A percentile compares a stretch with the other conserved stretches of the same genome.
Evolutionary conservation across 257 asterid genomes (phyloP).

Genomic region (Solanum sejunctum): DNA sequence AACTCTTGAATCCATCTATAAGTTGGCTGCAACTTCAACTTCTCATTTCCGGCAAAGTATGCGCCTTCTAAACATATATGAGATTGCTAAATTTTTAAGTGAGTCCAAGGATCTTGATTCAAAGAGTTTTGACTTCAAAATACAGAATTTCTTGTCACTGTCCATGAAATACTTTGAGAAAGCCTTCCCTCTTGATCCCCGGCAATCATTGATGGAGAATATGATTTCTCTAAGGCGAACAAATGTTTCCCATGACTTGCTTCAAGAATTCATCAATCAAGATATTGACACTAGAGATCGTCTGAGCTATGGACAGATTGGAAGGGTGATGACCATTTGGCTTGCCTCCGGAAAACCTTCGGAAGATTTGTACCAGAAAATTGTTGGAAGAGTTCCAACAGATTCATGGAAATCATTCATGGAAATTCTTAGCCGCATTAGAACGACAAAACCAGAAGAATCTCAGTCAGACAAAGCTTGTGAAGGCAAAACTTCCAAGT

Average conservation of each 20-base stretch:
- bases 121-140: not conserved
- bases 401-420: slow-evolving; percentile 31
- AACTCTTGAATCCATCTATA: slow-evolving; percentile 18
- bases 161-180: slow-evolving; percentile 12
- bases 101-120: slow-evolving; percentile 5
- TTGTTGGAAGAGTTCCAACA: not conserved
- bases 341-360: slow-evolving; percentile 25
- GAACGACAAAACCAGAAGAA: not conserved
- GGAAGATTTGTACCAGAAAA: slow-evolving; percentile 1
- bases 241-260: not conserved
- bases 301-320: slow-evolving; percentile 30
- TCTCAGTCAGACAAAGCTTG: not conserved
- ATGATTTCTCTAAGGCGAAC: slow-evolving; percentile 28
- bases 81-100: slow-evolving; percentile 14
- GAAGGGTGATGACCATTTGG: slow-evolving; percentile 27
- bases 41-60: slow-evolving; percentile 18
- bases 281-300: not conserved
- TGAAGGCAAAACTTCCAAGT: not conserved
- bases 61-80: slow-evolving; percentile 21
- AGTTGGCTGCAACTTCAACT: not conserved
- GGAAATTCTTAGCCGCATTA: not conserved
- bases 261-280: too few relatives aligned
- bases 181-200: slow-evolving; percentile 35
- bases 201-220: slow-evolving; percentile 13
- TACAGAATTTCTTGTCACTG: slow-evolving; percentile 3